phyloP scores from a whole-genome alignment of 768 basidiomycete species.

The Boletales sp. region DNA sequence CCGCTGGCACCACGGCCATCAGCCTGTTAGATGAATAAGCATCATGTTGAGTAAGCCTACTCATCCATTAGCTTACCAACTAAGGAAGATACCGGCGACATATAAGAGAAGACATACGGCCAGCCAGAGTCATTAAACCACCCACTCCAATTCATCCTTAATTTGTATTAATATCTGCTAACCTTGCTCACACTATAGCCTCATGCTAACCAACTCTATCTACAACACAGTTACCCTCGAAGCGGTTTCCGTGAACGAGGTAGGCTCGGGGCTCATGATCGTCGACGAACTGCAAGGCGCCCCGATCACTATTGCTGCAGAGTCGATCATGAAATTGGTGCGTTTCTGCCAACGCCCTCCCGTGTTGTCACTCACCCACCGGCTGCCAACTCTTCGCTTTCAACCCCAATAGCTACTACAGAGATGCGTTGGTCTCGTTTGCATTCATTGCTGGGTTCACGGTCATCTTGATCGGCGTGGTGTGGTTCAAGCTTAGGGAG shows the following conservation, averaged over 20 bases:
- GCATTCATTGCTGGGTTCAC: conserved; percentile 83
- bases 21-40: too few species aligned
- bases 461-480: conserved; percentile 63
- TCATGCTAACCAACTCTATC: background rate
- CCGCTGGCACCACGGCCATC: too few species aligned
- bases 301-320: conserved; percentile 74
- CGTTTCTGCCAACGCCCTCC: conserved; percentile 14
- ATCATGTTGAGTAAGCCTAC: too few species aligned
- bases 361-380: too few species aligned
- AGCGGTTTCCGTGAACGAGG: conserved; percentile 89
- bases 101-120: too few species aligned
- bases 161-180: too few species aligned
- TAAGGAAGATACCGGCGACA: too few species aligned
- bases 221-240: conserved; percentile 53
- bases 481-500: conserved; percentile 78
- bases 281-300: conserved; percentile 76
- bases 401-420: conserved; percentile 74
- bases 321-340: conserved; percentile 82
- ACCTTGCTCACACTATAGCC: background rate
- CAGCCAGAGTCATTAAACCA: too few species aligned
- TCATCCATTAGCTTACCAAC: too few species aligned
- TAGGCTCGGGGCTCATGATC: conserved; percentile 84
- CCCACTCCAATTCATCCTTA: too few species aligned
- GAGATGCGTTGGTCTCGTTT: conserved; percentile 84
- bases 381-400: conserved; percentile 78